phyloP scores from a whole-genome alignment of 306 rosid species.

The Castanea crenata region DNA sequence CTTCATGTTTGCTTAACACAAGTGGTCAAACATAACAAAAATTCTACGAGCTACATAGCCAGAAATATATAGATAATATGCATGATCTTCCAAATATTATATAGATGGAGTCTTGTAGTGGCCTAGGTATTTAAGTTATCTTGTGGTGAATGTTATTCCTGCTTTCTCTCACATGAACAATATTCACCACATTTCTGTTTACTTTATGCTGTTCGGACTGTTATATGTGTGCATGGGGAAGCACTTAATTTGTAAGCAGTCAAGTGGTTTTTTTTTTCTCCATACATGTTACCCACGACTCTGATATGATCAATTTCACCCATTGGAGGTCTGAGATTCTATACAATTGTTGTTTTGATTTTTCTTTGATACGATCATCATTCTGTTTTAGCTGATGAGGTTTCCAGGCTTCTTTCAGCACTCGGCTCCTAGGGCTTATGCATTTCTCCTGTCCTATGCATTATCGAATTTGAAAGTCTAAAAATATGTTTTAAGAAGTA shows the following conservation, averaged over 20 bases:
- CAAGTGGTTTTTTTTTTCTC: background rate
- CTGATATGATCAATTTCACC: constrained; percentile 1
- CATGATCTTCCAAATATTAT: background rate
- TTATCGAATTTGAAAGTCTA: constrained; percentile 7
- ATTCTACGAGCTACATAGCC: background rate
- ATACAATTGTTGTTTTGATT: background rate
- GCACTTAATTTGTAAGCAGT: constrained; percentile 1
- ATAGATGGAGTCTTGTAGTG: background rate
- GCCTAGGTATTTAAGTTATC: background rate
- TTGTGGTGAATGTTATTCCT: background rate
- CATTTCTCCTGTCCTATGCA: background rate
- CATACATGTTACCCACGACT: background rate
- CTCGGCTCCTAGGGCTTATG: background rate
- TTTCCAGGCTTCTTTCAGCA: background rate
- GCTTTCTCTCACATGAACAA: background rate
- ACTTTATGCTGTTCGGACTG: background rate
- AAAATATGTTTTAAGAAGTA: constrained; percentile 13
- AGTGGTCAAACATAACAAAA: background rate
- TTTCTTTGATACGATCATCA: background rate
- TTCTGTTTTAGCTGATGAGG: background rate
- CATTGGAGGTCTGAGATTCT: constrained; percentile 4
- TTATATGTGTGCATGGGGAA: constrained; percentile 2
- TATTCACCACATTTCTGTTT: background rate
- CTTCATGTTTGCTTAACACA: constrained; percentile 1
- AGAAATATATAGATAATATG: background rate